A percentile compares a stretch with the other conserved stretches of the same genome.
Evolutionary conservation across 768 basidiomycete genomes (phyloP).

Genomic region (Kwoniella sp.): DNA sequence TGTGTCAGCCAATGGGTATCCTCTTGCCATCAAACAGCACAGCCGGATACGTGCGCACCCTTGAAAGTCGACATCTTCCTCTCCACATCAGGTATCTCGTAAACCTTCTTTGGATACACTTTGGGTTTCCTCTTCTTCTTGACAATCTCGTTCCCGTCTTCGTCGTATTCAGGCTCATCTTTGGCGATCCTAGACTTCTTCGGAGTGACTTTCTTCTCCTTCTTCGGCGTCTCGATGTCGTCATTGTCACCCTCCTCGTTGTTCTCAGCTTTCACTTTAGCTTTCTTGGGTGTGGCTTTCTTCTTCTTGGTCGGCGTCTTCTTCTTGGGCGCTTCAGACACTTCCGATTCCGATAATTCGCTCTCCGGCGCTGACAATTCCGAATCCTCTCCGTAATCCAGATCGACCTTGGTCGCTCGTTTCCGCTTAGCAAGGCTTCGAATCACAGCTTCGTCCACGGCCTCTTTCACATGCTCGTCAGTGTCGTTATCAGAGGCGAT

Average conservation of each 20-base stretch:
- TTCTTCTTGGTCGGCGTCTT: slow-evolving; percentile 11
- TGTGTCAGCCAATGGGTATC: background rate
- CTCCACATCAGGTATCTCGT: slow-evolving; percentile 73
- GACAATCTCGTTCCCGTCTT: slow-evolving; percentile 49
- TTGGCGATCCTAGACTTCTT: slow-evolving; percentile 46
- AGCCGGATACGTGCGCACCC: slow-evolving; percentile 32
- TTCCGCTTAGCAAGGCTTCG: slow-evolving; percentile 17
- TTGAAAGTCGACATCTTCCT: slow-evolving; percentile 69
- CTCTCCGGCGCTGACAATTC: slow-evolving; percentile 21
- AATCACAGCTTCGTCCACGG: slow-evolving; percentile 15
- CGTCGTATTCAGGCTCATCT: slow-evolving; percentile 49
- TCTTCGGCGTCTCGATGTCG: slow-evolving; percentile 31
- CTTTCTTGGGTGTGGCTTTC: slow-evolving; percentile 7
- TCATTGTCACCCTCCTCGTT: slow-evolving; percentile 19
- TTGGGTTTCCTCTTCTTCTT: slow-evolving; percentile 53
- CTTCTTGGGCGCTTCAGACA: slow-evolving; percentile 13
- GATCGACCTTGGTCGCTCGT: slow-evolving; percentile 21
- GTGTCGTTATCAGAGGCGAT: slow-evolving; percentile 19
- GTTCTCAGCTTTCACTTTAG: slow-evolving; percentile 8
- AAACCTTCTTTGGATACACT: slow-evolving; percentile 57
- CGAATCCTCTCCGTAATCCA: slow-evolving; percentile 15
- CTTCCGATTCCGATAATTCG: slow-evolving; percentile 16
- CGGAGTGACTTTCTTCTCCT: slow-evolving; percentile 40
- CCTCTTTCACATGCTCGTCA: slow-evolving; percentile 9
- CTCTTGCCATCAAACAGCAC: slow-evolving; percentile 3